These are phyloP conservation scores for Bacidia rubella DNA, from an alignment of 495 filamentous ascomycete genomes.

Conservation along the genomic window DNA sequence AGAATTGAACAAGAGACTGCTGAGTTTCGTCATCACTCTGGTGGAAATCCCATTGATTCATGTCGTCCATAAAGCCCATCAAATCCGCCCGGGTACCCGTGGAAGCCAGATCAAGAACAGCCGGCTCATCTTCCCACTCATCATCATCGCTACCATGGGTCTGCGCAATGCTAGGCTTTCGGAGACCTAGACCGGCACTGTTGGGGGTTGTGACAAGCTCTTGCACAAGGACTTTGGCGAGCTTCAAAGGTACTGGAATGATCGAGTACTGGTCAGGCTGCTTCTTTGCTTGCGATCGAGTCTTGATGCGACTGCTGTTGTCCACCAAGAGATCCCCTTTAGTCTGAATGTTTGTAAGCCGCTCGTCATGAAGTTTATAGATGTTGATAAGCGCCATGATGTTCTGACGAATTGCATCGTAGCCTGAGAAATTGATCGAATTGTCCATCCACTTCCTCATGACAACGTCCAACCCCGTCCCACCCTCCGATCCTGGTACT, in stretches of 20 bases:
- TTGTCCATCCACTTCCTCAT: conserved; percentile 93
- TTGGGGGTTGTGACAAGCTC: conserved; percentile 54
- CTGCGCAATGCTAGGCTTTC: conserved; percentile 2
- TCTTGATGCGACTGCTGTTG: conserved; percentile 76
- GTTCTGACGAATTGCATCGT: conserved; percentile 92
- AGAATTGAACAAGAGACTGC: conserved; percentile 68
- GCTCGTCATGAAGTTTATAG: conserved; percentile 73
- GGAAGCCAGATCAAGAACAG: conserved; percentile 55
- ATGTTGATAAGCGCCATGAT: conserved; percentile 85
- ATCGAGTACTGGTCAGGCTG: conserved; percentile 86
- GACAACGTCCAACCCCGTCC: conserved; percentile 75
- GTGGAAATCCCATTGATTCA: conserved; percentile 25
- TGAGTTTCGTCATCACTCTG: conserved; percentile 88
- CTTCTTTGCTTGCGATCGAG: conserved; percentile 69
- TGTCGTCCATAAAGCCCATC: conserved; percentile 57
- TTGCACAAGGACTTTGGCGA: conserved; percentile 87
- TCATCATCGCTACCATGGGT: conserved; percentile 44
- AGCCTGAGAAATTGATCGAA: conserved; percentile 88
- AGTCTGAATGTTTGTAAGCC: conserved; percentile 64
- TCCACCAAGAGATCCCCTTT: conserved; percentile 84
- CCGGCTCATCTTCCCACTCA: conserved; percentile 85
- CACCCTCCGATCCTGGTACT: conserved; percentile 41
- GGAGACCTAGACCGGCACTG: conserved; percentile 19
- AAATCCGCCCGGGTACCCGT: conserved; percentile 49
- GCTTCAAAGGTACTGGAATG: conserved; percentile 78